Base-by-base conservation (phyloP, 1,139 yeast genomes). In the Pichia sp. region DNA sequence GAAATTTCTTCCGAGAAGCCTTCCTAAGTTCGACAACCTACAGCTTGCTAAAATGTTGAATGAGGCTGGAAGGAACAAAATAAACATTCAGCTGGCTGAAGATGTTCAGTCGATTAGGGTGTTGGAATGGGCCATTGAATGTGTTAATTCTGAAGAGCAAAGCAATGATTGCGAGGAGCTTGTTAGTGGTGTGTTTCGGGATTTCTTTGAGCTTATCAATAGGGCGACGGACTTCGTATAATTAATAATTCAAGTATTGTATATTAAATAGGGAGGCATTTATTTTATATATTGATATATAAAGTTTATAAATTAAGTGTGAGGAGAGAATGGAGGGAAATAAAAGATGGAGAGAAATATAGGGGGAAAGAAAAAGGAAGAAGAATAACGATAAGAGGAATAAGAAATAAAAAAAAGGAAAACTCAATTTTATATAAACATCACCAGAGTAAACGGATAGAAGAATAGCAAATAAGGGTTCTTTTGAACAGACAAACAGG, bases 241-340 rank as follows among this genome's bases (percentile, higher is more conserved):
- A 31, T n/a, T n/a, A n/a, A n/a, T 11, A 2, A 31, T 31, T 8
- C 11, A 31, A 31, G 23, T 31, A 31, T 31, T 31, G 8, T 31
- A 4, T 31, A 31, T 31, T 31, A 31, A 31, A 31, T 11, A 31
- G 34, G 26, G 31, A 29, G 26, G 44, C 34, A 26, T n/a, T n/a
- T n/a, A n/a, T n/a, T n/a, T n/a, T 47, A 23, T n/a, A 47, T 5
- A 38, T 19, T n/a, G n/a, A n/a, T 38, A n/a, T 47, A 34, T 45
- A 45, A 45, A 45, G 43, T 40, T n/a, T 40, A 42, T 42, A 42
- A 42, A 42, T n/a, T 16, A 42, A 42, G n/a, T 8, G 30, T 16
- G 29, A 16, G 45, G 26, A 7, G 30, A 42, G 29, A 42, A 19
- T 42, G 19, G 23, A 42, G 29, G 30, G 23, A 2, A 16, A 5